Evolutionary conservation across 202 grass and related monocot species (phyloP), one percentile per base, ranked within the genome.

Genomic region (Digitaria exilis): DNA sequence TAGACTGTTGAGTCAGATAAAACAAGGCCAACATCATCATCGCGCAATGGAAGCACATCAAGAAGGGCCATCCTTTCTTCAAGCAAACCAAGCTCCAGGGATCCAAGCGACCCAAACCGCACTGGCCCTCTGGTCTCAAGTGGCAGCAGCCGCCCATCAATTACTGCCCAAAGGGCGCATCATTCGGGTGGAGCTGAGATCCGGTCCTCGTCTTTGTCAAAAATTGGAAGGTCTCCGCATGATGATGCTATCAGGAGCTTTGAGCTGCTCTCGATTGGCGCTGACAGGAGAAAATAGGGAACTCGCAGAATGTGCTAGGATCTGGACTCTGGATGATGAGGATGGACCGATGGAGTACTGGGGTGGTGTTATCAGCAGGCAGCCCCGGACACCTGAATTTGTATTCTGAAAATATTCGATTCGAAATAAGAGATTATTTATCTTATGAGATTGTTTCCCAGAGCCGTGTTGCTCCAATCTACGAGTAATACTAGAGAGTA

Each of bases 181-280:
- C 88, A 62, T 32, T 77, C 66, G 15, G 49, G 71, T 32, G 77
- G 85, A 43, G 13, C 42, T 1, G 85, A 91, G 31, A 15, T 45
- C 11, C 78, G 82, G 73, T 70, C 88, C 7, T 84, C 80, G 2
- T 83, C 88, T 22, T 34, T 83, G 49, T 73, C 80, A 35, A 88
- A 77, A 59, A n/a, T 62, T 0, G 30, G 81, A 14, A 84, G 84
- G 75, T 58, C 31, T 52, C 10, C 52, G 2, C 88, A 77, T 63
- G 87, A 89, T 32, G 92, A 91, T 3, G 51, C 80, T 7, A 44
- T 87, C 32, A 63, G 92, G 61, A 91, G 83, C 73, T 88, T 94
- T 1, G 89, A 94, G 69, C 55, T 94, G 57, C 92, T 89, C 56
- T 91, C 92, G 61, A 68, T 91, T 32, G 86, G 80, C 19, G 75